Evolutionary conservation across 2,329 filamentous ascomycete genomes (phyloP), one percentile per base, ranked within the genome.

Genomic region (Botrytis fragariae): DNA sequence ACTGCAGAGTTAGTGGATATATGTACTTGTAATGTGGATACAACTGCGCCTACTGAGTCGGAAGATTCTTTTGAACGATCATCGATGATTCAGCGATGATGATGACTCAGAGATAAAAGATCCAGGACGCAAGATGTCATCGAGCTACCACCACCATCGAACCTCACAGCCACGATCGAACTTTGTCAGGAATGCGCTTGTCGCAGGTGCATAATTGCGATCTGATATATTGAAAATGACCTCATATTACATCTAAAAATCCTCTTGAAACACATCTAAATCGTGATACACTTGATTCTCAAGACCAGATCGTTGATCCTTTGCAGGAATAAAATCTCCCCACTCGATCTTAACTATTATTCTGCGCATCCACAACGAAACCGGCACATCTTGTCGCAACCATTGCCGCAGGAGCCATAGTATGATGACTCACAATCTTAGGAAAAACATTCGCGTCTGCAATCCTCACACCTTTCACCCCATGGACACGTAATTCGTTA

Each of bases 361-460:
- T n/a, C n/a, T 44, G 25, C 18, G 16, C 61, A 64, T 45, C 61
- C 18, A 44, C 45, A 18, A 70, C 22, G 8, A 70, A 59, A 61
- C 60, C 68, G 18, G 54, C 68, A 61, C 39, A 70, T 75, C 78
- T 79, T 54, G 78, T 77, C 37, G 74, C 78, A 29, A 78, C 71
- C 37, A 77, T 76, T 70, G 78, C 78, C 1, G 78, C 74, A 60
- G 74, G 64, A 35, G 77, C 74, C 37, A 77, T 75, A 3, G 77
- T 44, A 73, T 79, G 75, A n/a, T 75, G 69, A 7, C 75, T 74
- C 16, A 77, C 76, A 10, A 79, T 71, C 7, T 77, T 69, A 25
- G 77, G 77, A 12, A 79, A 74, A 45, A 79, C 76, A 3, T 76
- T 72, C 16, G 75, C 76, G 77, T 79, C 78, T 22, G 75, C 77